Conservation (phyloP, 116 monocot genomes). For the Phalaenopsis hybrid region DNA sequence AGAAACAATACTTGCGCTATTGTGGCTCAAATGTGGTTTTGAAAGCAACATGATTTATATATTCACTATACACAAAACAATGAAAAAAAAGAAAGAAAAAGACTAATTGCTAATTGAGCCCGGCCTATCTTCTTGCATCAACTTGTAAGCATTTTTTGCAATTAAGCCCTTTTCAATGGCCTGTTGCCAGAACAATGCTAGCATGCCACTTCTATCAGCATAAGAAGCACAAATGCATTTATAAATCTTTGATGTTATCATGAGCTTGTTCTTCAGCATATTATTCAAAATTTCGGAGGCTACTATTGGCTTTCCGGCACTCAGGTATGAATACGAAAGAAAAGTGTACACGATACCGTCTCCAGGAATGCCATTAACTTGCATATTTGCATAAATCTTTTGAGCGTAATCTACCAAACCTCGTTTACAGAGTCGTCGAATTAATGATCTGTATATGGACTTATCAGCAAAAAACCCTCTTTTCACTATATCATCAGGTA, state of each 20-base stretch:
- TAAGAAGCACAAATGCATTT: conserved; percentile 54
- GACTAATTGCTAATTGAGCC: conserved; percentile 9
- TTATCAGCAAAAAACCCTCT: conserved; percentile 55
- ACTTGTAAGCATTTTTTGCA: conserved; percentile 39
- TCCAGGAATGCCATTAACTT: conserved; percentile 39
- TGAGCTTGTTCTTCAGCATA: conserved; percentile 50
- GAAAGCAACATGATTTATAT: no score
- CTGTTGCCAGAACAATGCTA: conserved; percentile 56
- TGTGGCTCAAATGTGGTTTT: no score
- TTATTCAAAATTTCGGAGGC: conserved; percentile 52
- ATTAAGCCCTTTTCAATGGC: conserved; percentile 62
- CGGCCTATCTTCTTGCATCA: conserved; percentile 30
- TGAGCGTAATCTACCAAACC: conserved; percentile 56
- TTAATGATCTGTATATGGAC: conserved; percentile 69
- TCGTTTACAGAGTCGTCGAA: conserved; percentile 77
- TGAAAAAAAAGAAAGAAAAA: no score
- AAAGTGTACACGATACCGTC: conserved; percentile 55
- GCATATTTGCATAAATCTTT: conserved; percentile 44
- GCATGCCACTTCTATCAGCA: conserved; percentile 27
- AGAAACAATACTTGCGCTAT: no score
- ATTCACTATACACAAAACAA: no score
- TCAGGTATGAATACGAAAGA: conserved; percentile 65
- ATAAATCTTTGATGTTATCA: conserved; percentile 61
- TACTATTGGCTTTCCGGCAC: conserved; percentile 37
- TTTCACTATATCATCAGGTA: conserved; percentile 62